Base-by-base conservation (phyloP, 2,329 filamentous ascomycete species). In the Colletotrichum kahawae region DNA sequence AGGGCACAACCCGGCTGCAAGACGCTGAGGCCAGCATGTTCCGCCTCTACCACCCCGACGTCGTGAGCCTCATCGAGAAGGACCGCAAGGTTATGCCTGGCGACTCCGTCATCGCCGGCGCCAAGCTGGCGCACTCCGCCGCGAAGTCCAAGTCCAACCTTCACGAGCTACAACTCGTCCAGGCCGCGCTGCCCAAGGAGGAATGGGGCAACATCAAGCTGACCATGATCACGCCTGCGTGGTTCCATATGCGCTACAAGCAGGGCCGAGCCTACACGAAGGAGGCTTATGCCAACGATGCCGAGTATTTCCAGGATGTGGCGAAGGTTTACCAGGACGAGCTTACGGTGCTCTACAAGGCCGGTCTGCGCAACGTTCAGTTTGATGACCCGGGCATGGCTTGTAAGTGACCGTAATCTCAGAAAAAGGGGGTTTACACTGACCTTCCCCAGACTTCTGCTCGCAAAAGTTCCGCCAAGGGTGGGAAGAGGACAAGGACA, bases 391-490 rank as follows among this genome's bases (percentile, higher is more conserved):
- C 92, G 1, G 91, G 92, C 71, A 88, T 94, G 82, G 91, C 91
- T 16, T 93, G 92, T 93, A 83, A 85, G 91, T 84, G 6, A 36
- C 16, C 34, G 16, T 12, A 4, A 43, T 38, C 4, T 24, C 6
- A n/a, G 57, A 34, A 31, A 21, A 24, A 16, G 13, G 2, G 8
- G 14, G 14, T 5, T 3, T 63, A 4, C 54, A 5, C 76, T 81
- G 14, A 69, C 36, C 2, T 48, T 13, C 57, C 16, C 5, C 70
- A 93, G 92, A 95, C 82, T 95, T 95, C 84, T 95, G 93, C 84
- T 93, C 91, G 24, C 87, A 93, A 72, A 91, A 92, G 81, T 95
- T 95, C 90, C 89, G 94, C 43, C 85, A 90, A 63, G 93, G 93
- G 18, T 95, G 93, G 91, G 90, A 90, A 69, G 89, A 89, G 16